Evolutionary conservation across 2,329 filamentous ascomycete genomes (phyloP).

Genomic region (Exophiala lecanii-corni): DNA sequence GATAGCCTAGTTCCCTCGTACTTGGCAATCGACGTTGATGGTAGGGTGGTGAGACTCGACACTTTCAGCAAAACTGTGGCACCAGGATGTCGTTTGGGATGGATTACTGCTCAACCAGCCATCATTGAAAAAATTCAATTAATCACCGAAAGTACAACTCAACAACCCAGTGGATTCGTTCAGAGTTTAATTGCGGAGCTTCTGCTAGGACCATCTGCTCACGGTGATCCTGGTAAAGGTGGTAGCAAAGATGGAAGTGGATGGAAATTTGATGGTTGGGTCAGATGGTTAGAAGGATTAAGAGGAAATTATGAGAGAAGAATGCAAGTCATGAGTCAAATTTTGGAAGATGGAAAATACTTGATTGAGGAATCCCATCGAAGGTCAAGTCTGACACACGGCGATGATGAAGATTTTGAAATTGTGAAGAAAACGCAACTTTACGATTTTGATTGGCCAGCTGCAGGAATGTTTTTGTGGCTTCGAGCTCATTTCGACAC

Average conservation of each 20-base stretch:
- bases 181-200: conserved; percentile 76
- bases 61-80: conserved; percentile 93
- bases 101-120: conserved; percentile 79
- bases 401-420: conserved; percentile 60
- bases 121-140: conserved; percentile 69
- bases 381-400: conserved; percentile 13
- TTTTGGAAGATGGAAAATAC: conserved; percentile 64
- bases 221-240: conserved; percentile 48
- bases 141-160: conserved; percentile 72
- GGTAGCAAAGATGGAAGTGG: conserved; percentile 51
- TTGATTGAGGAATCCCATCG: conserved; percentile 31
- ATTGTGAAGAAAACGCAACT: conserved; percentile 70
- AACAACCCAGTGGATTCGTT: conserved; percentile 84
- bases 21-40: conserved; percentile 74
- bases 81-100: conserved; percentile 83
- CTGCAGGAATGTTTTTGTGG: conserved; percentile 93
- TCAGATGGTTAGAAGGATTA: conserved; percentile 83
- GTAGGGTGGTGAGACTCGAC: conserved; percentile 82
- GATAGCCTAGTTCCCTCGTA: conserved; percentile 81
- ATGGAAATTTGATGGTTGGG: conserved; percentile 82
- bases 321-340: conserved; percentile 73
- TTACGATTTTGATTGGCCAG: conserved; percentile 72
- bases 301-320: conserved; percentile 78
- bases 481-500: conserved; percentile 57
- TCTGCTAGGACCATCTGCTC: conserved; percentile 58